These are phyloP conservation scores for Adansonia gregorii DNA, from an alignment of 441 rosid genomes.

Conservation along the genomic window DNA sequence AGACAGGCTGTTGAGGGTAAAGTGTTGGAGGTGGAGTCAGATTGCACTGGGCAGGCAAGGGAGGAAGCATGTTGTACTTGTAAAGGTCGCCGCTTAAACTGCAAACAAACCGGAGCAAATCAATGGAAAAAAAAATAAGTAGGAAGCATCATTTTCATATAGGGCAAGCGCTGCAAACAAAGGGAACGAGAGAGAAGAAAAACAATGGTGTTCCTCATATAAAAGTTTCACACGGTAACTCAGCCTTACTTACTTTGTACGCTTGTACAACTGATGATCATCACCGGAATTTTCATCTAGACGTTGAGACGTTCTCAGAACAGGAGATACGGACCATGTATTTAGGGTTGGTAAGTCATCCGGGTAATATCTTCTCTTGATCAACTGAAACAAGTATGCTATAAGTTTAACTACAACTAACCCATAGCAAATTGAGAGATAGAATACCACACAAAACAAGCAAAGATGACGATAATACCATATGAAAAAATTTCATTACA, in stretches of 20 bases:
- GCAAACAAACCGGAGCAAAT: conserved; percentile 32
- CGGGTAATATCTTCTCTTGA: conserved; percentile 89
- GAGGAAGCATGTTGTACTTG: conserved; percentile 73
- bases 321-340: conserved; percentile 79
- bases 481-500: conserved; percentile 74
- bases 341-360: conserved; percentile 71
- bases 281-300: conserved; percentile 71
- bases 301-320: conserved; percentile 60
- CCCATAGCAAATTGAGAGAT: not conserved
- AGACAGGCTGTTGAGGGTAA: conserved; percentile 92
- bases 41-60: conserved; percentile 90
- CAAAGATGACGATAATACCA: conserved; percentile 40
- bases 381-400: conserved; percentile 59
- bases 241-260: conserved; percentile 49
- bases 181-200: not conserved
- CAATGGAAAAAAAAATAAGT: not conserved
- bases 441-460: conserved; percentile 5
- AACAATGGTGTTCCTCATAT: not conserved
- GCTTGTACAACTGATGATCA: conserved; percentile 69
- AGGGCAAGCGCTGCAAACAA: not conserved
- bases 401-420: conserved; percentile 8
- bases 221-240: conserved; percentile 8
- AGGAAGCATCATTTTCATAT: not conserved
- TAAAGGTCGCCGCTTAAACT: conserved; percentile 63
- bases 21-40: conserved; percentile 95